A percentile compares a stretch with the other conserved stretches of the same genome.
These are phyloP conservation scores for Aspergillus nomiae DNA, from an alignment of 2,329 filamentous ascomycete genomes.

Conservation along the genomic window DNA sequence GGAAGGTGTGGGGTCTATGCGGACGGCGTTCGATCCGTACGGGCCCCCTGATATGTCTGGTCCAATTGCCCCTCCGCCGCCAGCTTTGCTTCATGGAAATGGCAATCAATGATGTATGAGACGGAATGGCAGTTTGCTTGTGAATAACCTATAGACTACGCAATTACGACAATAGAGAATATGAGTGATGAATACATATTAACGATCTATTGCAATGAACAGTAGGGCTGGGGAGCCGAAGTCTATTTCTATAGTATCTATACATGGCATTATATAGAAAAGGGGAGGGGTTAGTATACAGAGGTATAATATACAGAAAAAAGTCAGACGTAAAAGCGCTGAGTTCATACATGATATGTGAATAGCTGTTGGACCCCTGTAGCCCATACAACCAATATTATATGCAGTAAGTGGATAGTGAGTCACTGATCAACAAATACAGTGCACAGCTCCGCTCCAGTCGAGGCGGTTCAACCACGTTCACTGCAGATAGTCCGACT, in stretches of 20 bases:
- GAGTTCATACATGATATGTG: background rate
- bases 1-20: slow-evolving; percentile 53
- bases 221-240: background rate
- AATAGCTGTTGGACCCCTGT: background rate
- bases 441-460: background rate
- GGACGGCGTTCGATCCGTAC: slow-evolving; percentile 39
- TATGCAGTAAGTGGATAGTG: background rate
- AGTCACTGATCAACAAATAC: background rate
- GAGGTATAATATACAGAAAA: slow-evolving; percentile 17
- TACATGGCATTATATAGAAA: slow-evolving; percentile 3
- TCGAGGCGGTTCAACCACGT: background rate
- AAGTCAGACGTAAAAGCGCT: slow-evolving; percentile 9
- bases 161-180: slow-evolving; percentile 12
- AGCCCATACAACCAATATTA: background rate
- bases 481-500: background rate
- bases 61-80: slow-evolving; percentile 18
- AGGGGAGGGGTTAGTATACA: background rate
- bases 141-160: slow-evolving; percentile 3
- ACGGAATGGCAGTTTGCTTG: background rate
- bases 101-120: slow-evolving; percentile 14
- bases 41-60: slow-evolving; percentile 16
- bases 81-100: slow-evolving; percentile 27
- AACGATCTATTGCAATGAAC: background rate
- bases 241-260: background rate
- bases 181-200: slow-evolving; percentile 8